phyloP scores from a whole-genome alignment of 371 early-diverging fungal genomes.

The Rhizomucor pusillus region DNA sequence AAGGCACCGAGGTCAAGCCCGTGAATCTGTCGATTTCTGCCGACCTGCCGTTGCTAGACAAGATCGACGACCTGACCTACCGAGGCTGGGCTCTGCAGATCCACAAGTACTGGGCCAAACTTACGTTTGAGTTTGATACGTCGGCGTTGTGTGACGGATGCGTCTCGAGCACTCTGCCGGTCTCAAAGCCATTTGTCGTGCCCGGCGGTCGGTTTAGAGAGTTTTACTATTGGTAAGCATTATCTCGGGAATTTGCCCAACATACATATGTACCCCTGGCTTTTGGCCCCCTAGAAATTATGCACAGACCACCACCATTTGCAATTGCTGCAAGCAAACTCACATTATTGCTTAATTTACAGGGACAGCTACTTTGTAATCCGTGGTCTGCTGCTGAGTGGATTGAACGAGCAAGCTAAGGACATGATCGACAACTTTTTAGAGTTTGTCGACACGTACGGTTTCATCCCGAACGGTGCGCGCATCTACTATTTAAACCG shows the following conservation, averaged over 20 bases:
- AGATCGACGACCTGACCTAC: slow-evolving; percentile 47
- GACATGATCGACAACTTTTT: slow-evolving; percentile 71
- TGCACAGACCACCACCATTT: not conserved
- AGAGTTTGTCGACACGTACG: slow-evolving; percentile 65
- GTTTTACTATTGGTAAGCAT: slow-evolving; percentile 80
- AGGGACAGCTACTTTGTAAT: slow-evolving; percentile 82
- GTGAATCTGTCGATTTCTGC: not conserved
- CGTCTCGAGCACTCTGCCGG: slow-evolving; percentile 50
- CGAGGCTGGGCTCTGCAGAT: slow-evolving; percentile 51
- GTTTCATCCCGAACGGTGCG: slow-evolving; percentile 88
- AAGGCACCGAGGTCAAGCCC: slow-evolving; percentile 9
- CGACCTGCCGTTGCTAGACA: slow-evolving; percentile 23
- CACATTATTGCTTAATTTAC: not conserved
- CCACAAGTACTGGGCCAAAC: slow-evolving; percentile 59
- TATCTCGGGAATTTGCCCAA: too few relatives aligned
- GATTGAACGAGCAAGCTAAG: slow-evolving; percentile 54
- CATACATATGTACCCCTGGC: too few relatives aligned
- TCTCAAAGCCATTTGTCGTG: slow-evolving; percentile 72
- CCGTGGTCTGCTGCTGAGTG: slow-evolving; percentile 73
- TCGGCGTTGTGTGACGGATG: slow-evolving; percentile 55
- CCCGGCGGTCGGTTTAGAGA: slow-evolving; percentile 94
- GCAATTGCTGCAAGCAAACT: not conserved
- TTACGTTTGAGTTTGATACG: slow-evolving; percentile 55
- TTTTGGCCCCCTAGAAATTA: too few relatives aligned
- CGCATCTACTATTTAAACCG: slow-evolving; percentile 85